These are phyloP conservation scores for Mycena venus DNA, from an alignment of 768 basidiomycete genomes.

Conservation along the genomic window DNA sequence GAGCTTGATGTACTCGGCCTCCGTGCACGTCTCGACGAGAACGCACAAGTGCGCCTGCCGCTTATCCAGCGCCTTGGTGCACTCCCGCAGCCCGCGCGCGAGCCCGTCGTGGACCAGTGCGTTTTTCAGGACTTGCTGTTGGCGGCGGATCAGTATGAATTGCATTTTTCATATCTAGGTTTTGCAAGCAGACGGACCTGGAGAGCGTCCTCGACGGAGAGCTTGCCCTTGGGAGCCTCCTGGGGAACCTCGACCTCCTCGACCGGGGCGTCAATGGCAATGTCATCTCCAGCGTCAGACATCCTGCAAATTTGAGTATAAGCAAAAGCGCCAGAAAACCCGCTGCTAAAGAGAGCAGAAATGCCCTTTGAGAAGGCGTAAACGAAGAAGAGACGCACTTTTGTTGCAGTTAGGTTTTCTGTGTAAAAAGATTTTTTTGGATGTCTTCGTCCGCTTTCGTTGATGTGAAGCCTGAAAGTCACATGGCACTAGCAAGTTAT, in stretches of 20 bases:
- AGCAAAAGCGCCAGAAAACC: not conserved
- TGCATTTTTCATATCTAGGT: no score
- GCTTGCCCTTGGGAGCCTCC: constrained; percentile 94
- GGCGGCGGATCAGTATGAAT: not conserved
- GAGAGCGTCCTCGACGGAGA: constrained; percentile 95
- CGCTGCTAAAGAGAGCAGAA: no score
- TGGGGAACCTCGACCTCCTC: constrained; percentile 86
- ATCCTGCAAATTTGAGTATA: constrained; percentile 62
- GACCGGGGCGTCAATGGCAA: constrained; percentile 77
- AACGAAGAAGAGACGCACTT: constrained; percentile 23
- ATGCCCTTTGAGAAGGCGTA: not conserved
- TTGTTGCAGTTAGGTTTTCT: constrained; percentile 21
- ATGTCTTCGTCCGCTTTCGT: constrained; percentile 98
- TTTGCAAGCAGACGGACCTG: constrained; percentile 61
- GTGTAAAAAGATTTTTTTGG: constrained; percentile 48
- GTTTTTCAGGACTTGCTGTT: constrained; percentile 98
- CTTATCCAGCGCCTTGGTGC: constrained; percentile 98
- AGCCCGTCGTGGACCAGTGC: constrained; percentile 98
- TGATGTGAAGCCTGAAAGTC: constrained; percentile 73
- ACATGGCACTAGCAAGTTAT: constrained; percentile 34
- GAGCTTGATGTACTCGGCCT: constrained; percentile 99
- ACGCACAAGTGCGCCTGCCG: constrained; percentile 99
- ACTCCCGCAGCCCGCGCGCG: constrained; percentile 97
- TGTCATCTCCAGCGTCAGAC: constrained; percentile 99
- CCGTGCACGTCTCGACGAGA: constrained; percentile 98